Evolutionary conservation across 2,329 filamentous ascomycete genomes (phyloP).

Genomic region (Thyridium curvatum): DNA sequence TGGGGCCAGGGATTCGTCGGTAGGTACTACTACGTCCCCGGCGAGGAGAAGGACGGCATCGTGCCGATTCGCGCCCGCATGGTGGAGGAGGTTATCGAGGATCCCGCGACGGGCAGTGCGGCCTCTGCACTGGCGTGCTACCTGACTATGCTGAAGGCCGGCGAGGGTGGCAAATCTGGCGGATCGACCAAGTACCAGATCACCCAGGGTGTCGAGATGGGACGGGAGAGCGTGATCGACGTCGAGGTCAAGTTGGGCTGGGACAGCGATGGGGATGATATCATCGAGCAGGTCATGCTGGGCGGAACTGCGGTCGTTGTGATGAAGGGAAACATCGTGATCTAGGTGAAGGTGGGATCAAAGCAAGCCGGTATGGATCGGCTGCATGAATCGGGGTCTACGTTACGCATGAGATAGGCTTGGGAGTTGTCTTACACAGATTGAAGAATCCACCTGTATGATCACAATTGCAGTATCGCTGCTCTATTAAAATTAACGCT

Average conservation of each 20-base stretch:
- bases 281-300: slow-evolving; percentile 17
- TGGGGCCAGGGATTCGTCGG: slow-evolving; percentile 49
- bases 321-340: slow-evolving; percentile 19
- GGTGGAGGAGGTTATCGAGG: slow-evolving; percentile 46
- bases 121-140: slow-evolving; percentile 51
- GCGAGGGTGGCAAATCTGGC: too few species aligned
- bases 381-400: too few species aligned
- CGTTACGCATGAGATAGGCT: too few species aligned
- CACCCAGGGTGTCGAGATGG: slow-evolving; percentile 65
- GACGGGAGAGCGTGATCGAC: slow-evolving; percentile 45
- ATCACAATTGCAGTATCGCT: too few species aligned
- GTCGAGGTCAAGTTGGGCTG: slow-evolving; percentile 29
- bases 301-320: slow-evolving; percentile 21
- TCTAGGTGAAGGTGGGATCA: too few species aligned
- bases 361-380: too few species aligned
- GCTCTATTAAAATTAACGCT: too few species aligned
- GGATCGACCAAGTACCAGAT: slow-evolving; percentile 36
- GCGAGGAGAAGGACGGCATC: slow-evolving; percentile 14
- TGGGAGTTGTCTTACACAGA: too few species aligned
- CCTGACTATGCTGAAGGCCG: slow-evolving; percentile 20
- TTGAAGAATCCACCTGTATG: too few species aligned
- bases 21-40: slow-evolving; percentile 53
- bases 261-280: too few species aligned
- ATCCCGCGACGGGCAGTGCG: slow-evolving; percentile 58
- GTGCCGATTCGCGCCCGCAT: slow-evolving; percentile 51